A percentile compares a stretch with the other conserved stretches of the same genome.
phyloP scores from a whole-genome alignment of 1,284 basidiomycete genomes.

The Marasmius fiardii region DNA sequence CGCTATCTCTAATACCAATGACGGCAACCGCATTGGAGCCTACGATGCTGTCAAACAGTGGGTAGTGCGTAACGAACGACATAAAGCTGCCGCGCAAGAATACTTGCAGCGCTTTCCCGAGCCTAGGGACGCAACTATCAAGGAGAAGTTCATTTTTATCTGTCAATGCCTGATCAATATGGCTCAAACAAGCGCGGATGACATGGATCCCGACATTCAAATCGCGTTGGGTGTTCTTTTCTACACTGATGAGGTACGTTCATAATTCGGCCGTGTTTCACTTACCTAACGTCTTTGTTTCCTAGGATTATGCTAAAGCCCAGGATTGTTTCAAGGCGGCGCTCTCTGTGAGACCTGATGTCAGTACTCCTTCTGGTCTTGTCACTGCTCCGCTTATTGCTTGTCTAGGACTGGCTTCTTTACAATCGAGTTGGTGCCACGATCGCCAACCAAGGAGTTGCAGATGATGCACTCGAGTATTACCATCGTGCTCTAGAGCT shows the following conservation, averaged over 20 bases:
- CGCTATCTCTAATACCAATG: conserved; percentile 92
- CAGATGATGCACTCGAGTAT: conserved; percentile 83
- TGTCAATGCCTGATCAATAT: conserved; percentile 68
- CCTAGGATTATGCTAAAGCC: conserved; percentile 84
- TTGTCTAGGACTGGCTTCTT: conserved; percentile 82
- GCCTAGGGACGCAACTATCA: conserved; percentile 27
- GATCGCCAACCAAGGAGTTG: conserved; percentile 87
- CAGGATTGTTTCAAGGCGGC: conserved; percentile 95
- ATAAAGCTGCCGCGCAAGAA: conserved; percentile 44
- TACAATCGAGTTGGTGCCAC: conserved; percentile 98
- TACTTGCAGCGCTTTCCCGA: conserved; percentile 35
- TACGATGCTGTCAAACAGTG: conserved; percentile 83
- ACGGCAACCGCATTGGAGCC: conserved; percentile 71
- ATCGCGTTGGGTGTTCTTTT: conserved; percentile 92
- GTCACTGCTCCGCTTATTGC: conserved; percentile 8
- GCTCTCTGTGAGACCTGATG: conserved; percentile 82
- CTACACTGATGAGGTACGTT: conserved; percentile 79
- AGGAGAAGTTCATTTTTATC: conserved; percentile 45
- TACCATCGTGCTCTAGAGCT: conserved; percentile 89
- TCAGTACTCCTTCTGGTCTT: conserved; percentile 32
- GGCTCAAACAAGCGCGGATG: conserved; percentile 48
- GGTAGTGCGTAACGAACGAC: conserved; percentile 62
- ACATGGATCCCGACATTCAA: conserved; percentile 92
- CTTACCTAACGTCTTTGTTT: conserved; percentile 9
- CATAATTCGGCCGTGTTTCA: not conserved